Percentiles rank a stretch among this genome's conserved stretches.
phyloP scores from a whole-genome alignment of 2,329 filamentous ascomycete species.

The Arthroderma uncinatum region DNA sequence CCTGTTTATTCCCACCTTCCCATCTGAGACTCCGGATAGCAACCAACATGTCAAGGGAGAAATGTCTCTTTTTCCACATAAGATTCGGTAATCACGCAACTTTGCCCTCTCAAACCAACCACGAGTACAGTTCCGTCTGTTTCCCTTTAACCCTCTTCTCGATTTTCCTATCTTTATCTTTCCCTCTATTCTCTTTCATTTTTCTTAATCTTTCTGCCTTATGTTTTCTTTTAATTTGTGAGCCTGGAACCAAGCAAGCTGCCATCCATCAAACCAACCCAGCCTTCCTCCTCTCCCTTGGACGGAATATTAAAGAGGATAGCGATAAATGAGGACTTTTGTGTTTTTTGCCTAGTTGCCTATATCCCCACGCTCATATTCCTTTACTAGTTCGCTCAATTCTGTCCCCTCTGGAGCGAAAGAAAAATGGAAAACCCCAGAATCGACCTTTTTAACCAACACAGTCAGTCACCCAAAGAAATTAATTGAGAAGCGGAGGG shows the following conservation, averaged over 20 bases:
- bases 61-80: background rate
- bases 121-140: conserved; percentile 1
- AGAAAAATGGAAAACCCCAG: background rate
- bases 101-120: background rate
- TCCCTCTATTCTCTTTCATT: conserved; percentile 1
- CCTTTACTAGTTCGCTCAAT: background rate
- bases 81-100: background rate
- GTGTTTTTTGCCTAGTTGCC: background rate
- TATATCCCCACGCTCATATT: background rate
- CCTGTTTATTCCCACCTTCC: background rate
- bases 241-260: conserved; percentile 4
- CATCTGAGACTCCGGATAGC: background rate
- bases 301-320: conserved; percentile 2
- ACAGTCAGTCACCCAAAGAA: background rate
- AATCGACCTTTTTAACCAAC: background rate
- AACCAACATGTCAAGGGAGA: background rate
- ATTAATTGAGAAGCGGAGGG: background rate
- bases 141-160: background rate
- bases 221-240: conserved; percentile 5
- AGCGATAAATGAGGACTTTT: conserved; percentile 1
- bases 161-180: background rate
- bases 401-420: background rate
- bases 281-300: background rate
- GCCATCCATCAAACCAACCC: background rate
- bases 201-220: background rate